Conservation (phyloP, 2,329 filamentous ascomycete genomes). For the Trichoderma koningii region DNA sequence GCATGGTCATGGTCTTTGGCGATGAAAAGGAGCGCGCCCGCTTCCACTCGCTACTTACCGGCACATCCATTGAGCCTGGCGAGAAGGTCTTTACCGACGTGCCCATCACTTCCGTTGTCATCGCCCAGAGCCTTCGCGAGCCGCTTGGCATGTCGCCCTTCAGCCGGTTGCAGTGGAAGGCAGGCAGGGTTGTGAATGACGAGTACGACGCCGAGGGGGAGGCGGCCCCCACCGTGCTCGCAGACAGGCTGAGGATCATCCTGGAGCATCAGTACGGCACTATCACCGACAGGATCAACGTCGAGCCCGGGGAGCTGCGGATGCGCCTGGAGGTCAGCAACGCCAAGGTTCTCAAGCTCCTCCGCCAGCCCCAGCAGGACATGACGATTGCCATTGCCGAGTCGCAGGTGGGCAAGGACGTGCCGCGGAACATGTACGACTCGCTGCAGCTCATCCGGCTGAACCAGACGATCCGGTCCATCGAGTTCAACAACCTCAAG, state of each 20-base stretch:
- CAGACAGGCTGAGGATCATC: constrained; percentile 74
- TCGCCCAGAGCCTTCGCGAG: constrained; percentile 57
- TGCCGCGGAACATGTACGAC: constrained; percentile 64
- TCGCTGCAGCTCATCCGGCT: constrained; percentile 61
- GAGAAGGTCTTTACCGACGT: constrained; percentile 74
- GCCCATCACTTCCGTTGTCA: constrained; percentile 63
- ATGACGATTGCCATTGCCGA: constrained; percentile 75
- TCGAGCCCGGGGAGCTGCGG: constrained; percentile 73
- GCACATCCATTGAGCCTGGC: constrained; percentile 65
- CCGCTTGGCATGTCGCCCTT: constrained; percentile 54
- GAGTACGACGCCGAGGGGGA: constrained; percentile 63
- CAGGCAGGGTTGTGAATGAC: constrained; percentile 71
- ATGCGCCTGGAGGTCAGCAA: constrained; percentile 65
- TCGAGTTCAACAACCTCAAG: constrained; percentile 64
- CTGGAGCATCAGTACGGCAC: constrained; percentile 75
- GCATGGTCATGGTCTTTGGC: constrained; percentile 76
- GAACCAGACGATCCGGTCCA: constrained; percentile 68
- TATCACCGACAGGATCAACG: constrained; percentile 80
- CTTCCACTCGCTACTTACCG: constrained; percentile 73
- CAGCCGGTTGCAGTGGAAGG: constrained; percentile 63
- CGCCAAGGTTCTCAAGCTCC: constrained; percentile 63
- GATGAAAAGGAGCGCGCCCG: constrained; percentile 69
- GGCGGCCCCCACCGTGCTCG: constrained; percentile 68
- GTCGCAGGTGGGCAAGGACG: constrained; percentile 61
- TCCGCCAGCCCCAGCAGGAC: constrained; percentile 74